A percentile compares a stretch with the other conserved stretches of the same genome.
Conservation (phyloP, 139 green algal genomes). For the Eudorina sp. region DNA sequence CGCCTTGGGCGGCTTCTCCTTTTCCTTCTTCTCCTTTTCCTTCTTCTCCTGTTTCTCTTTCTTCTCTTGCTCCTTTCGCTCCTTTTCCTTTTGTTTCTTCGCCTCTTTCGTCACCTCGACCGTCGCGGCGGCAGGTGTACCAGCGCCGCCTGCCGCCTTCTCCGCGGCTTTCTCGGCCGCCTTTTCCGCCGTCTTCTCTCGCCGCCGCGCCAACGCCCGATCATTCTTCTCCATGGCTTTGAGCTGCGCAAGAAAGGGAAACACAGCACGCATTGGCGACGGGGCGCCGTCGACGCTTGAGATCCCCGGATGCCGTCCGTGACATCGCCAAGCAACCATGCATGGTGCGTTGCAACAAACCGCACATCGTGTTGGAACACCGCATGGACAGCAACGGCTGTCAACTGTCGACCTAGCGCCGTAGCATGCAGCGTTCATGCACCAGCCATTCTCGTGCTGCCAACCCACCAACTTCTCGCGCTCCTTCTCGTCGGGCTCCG, state of each 20-base stretch:
- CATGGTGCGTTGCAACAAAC: too few species aligned
- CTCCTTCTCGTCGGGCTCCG: slow-evolving; percentile 53
- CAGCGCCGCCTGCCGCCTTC: neutral
- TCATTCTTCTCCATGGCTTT: slow-evolving; percentile 21
- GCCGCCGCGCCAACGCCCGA: neutral
- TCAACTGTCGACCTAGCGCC: too few species aligned
- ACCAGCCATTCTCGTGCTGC: too few species aligned
- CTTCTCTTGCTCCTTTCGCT: neutral
- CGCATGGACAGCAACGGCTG: too few species aligned
- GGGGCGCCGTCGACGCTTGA: too few species aligned
- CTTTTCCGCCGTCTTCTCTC: slow-evolving; percentile 16
- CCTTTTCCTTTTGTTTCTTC: neutral
- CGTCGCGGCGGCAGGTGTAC: neutral
- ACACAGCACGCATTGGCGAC: too few species aligned
- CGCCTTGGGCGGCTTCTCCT: neutral
- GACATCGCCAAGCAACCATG: neutral
- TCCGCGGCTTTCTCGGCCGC: slow-evolving; percentile 4
- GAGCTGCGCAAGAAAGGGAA: too few species aligned
- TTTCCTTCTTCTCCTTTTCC: neutral
- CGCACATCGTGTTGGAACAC: too few species aligned
- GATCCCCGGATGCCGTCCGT: too few species aligned
- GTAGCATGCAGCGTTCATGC: too few species aligned
- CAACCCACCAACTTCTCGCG: slow-evolving; percentile 49
- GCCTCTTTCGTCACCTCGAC: neutral
- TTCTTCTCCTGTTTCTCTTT: neutral